Percentiles rank a stretch among this genome's conserved stretches.
phyloP scores from a whole-genome alignment of 192 early-diverging fungal species.

The Fimicolochytrium jonesii region DNA sequence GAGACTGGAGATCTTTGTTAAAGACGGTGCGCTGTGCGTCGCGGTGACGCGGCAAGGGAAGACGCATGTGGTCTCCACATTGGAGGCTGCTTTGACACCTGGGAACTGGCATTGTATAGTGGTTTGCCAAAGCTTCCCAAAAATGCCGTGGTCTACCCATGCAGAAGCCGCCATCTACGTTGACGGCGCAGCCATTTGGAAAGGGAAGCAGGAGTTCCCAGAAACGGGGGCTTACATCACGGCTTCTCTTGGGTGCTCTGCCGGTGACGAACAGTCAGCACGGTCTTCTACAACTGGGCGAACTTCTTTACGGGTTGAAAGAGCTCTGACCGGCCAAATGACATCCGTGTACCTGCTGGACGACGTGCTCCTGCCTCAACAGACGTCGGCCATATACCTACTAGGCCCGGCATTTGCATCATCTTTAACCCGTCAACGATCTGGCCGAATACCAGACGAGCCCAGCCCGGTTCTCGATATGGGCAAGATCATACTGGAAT shows the following conservation, averaged over 20 bases:
- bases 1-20: conserved; percentile 24
- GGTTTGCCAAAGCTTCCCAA: conserved; percentile 30
- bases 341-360: conserved; percentile 37
- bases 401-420: conserved; percentile 25
- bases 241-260: conserved; percentile 23
- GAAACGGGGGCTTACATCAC: conserved; percentile 16
- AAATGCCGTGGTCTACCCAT: conserved; percentile 28
- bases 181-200: conserved; percentile 20
- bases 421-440: conserved; percentile 15
- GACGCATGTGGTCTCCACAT: background rate
- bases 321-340: conserved; percentile 34
- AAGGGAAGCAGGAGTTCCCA: conserved; percentile 36
- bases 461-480: background rate
- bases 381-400: conserved; percentile 18
- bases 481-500: conserved; percentile 27
- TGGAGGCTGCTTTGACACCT: background rate
- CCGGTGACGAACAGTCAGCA: background rate
- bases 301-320: background rate
- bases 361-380: conserved; percentile 14
- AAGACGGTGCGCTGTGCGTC: background rate
- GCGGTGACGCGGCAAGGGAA: background rate
- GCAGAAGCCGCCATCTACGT: conserved; percentile 27
- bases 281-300: background rate
- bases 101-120: conserved; percentile 37
- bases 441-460: background rate